phyloP scores from a whole-genome alignment of 768 basidiomycete species.

The Tulasnella sp. region DNA sequence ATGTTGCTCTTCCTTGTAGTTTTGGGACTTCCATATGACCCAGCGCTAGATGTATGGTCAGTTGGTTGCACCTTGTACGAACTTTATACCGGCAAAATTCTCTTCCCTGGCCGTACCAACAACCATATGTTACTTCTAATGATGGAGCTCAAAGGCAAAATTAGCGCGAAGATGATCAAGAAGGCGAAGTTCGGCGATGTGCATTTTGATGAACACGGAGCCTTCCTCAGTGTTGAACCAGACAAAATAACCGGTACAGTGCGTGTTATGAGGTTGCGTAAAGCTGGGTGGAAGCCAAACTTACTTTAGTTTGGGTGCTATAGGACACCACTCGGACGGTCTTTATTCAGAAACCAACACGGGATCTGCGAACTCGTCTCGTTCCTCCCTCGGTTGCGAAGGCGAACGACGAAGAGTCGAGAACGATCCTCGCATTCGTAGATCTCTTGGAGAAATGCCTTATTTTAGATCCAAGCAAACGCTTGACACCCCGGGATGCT shows the following conservation, averaged over 20 bases:
- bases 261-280: slow-evolving; percentile 44
- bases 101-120: slow-evolving; percentile 95
- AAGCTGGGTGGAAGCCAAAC: neutral
- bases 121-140: slow-evolving; percentile 97
- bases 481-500: slow-evolving; percentile 90
- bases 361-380: slow-evolving; percentile 80
- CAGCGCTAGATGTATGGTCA: slow-evolving; percentile 93
- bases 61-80: slow-evolving; percentile 97
- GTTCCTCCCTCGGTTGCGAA: slow-evolving; percentile 79
- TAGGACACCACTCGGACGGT: slow-evolving; percentile 83
- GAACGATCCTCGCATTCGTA: slow-evolving; percentile 75
- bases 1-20: slow-evolving; percentile 55
- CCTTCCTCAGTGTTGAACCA: slow-evolving; percentile 76
- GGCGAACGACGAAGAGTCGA: slow-evolving; percentile 86
- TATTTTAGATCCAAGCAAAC: slow-evolving; percentile 78
- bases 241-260: slow-evolving; percentile 85
- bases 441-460: slow-evolving; percentile 93
- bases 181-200: slow-evolving; percentile 88
- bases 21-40: slow-evolving; percentile 93
- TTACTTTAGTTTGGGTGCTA: slow-evolving; percentile 20
- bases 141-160: slow-evolving; percentile 97
- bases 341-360: slow-evolving; percentile 76
- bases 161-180: slow-evolving; percentile 93
- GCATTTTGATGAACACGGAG: slow-evolving; percentile 93
- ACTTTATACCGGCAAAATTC: slow-evolving; percentile 93